These are phyloP conservation scores for Cladobotryum protrusum DNA, from an alignment of 2,329 filamentous ascomycete genomes.

Conservation along the genomic window DNA sequence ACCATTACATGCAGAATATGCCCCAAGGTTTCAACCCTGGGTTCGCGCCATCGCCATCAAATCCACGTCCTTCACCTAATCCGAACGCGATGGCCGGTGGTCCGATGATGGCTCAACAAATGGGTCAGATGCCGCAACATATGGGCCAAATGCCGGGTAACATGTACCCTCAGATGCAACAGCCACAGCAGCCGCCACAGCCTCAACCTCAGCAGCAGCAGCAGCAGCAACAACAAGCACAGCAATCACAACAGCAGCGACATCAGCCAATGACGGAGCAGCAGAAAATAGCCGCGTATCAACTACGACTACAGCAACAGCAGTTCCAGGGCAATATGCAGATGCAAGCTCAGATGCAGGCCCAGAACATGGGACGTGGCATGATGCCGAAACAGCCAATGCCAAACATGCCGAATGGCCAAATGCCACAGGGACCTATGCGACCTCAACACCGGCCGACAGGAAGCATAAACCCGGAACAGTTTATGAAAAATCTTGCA, in stretches of 20 bases:
- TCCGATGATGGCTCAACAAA: constrained; percentile 51
- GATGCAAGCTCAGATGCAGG: constrained; percentile 47
- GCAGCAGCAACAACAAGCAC: constrained; percentile 43
- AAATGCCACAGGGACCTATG: constrained; percentile 45
- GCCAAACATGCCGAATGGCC: constrained; percentile 48
- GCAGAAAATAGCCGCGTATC: constrained; percentile 23
- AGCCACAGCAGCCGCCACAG: constrained; percentile 35
- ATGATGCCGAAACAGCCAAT: constrained; percentile 50
- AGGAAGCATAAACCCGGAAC: constrained; percentile 51
- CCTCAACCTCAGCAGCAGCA: constrained; percentile 60
- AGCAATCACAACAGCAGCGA: constrained; percentile 32
- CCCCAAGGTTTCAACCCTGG: constrained; percentile 52
- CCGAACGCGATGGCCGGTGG: constrained; percentile 44
- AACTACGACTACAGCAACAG: constrained; percentile 35
- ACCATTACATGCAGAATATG: constrained; percentile 59
- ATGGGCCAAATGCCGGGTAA: constrained; percentile 43
- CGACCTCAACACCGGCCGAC: constrained; percentile 44
- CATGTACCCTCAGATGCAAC: constrained; percentile 34
- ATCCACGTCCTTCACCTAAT: constrained; percentile 49
- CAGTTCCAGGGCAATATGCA: constrained; percentile 57
- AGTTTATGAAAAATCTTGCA: constrained; percentile 69
- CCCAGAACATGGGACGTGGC: constrained; percentile 37
- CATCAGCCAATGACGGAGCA: constrained; percentile 36
- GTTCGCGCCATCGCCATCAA: constrained; percentile 52
- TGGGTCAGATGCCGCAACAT: constrained; percentile 41